phyloP scores from a whole-genome alignment of 148 eudicot genomes.

The Agrostemma githago region DNA sequence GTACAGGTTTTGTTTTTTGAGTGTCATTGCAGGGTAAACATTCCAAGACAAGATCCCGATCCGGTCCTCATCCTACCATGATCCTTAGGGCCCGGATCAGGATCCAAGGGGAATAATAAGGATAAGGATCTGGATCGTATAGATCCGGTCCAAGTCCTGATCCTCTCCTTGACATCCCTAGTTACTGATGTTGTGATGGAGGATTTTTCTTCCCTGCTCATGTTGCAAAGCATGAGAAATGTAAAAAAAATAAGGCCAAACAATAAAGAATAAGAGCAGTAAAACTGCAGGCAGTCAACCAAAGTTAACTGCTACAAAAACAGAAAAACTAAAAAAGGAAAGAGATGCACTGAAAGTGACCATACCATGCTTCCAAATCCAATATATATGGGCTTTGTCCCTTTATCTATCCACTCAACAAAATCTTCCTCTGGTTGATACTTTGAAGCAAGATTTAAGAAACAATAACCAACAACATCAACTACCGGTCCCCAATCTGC shows the following conservation, averaged over 20 bases:
- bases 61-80: too few relatives aligned
- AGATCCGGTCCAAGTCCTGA: too few relatives aligned
- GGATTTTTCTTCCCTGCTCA: not conserved
- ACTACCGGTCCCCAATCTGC: slow-evolving; percentile 92
- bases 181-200: not conserved
- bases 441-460: slow-evolving; percentile 70
- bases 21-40: too few relatives aligned
- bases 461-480: slow-evolving; percentile 97
- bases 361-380: slow-evolving; percentile 99
- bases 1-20: too few relatives aligned
- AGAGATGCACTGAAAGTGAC: not conserved
- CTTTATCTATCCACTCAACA: slow-evolving; percentile 72
- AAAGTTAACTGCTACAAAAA: not conserved
- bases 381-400: slow-evolving; percentile 73
- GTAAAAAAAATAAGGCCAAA: not conserved
- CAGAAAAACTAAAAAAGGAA: not conserved
- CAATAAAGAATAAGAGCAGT: not conserved
- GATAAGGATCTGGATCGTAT: too few relatives aligned
- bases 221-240: not conserved
- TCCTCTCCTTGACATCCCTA: too few relatives aligned
- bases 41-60: too few relatives aligned
- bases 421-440: slow-evolving; percentile 68
- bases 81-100: too few relatives aligned
- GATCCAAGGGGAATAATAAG: too few relatives aligned
- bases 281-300: not conserved